Percentiles rank a stretch among this genome's conserved stretches.
These are phyloP conservation scores for Cucurbita pepo DNA, from an alignment of 306 rosid genomes.

Conservation along the genomic window DNA sequence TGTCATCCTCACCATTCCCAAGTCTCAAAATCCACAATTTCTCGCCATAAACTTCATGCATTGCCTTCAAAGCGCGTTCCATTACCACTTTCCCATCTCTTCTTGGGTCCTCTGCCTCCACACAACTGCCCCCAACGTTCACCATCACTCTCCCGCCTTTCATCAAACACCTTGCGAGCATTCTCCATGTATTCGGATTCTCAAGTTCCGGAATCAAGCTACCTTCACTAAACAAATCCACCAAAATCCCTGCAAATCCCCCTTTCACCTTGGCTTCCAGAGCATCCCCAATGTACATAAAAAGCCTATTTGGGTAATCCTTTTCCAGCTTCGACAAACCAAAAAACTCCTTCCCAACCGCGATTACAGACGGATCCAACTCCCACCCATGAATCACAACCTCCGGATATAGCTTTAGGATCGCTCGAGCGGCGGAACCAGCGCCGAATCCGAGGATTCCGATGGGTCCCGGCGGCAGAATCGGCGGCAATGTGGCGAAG, in stretches of 20 bases:
- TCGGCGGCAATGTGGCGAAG: slow-evolving; percentile 66
- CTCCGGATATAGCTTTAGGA: slow-evolving; percentile 43
- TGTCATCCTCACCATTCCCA: slow-evolving; percentile 57
- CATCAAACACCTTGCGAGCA: slow-evolving; percentile 41
- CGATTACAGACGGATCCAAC: slow-evolving; percentile 66
- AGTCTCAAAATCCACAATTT: slow-evolving; percentile 44
- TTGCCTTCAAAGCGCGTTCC: slow-evolving; percentile 59
- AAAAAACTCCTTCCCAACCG: slow-evolving; percentile 61
- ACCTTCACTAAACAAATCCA: slow-evolving; percentile 57
- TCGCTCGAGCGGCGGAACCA: slow-evolving; percentile 50
- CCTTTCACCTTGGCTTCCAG: slow-evolving; percentile 32
- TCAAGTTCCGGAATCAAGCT: slow-evolving; percentile 74
- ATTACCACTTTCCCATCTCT: slow-evolving; percentile 48
- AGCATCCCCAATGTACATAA: slow-evolving; percentile 50
- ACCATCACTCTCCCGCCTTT: slow-evolving; percentile 83
- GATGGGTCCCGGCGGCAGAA: slow-evolving; percentile 62
- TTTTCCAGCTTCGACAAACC: slow-evolving; percentile 41
- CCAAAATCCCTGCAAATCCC: slow-evolving; percentile 73
- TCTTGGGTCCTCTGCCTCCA: slow-evolving; percentile 55
- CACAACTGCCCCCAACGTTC: slow-evolving; percentile 90
- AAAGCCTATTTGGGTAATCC: slow-evolving; percentile 28
- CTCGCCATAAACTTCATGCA: slow-evolving; percentile 34
- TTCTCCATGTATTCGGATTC: slow-evolving; percentile 49
- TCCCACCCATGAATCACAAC: slow-evolving; percentile 69
- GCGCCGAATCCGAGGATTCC: slow-evolving; percentile 84